phyloP scores from a whole-genome alignment of 257 asterid genomes.

The Vinca minor region DNA sequence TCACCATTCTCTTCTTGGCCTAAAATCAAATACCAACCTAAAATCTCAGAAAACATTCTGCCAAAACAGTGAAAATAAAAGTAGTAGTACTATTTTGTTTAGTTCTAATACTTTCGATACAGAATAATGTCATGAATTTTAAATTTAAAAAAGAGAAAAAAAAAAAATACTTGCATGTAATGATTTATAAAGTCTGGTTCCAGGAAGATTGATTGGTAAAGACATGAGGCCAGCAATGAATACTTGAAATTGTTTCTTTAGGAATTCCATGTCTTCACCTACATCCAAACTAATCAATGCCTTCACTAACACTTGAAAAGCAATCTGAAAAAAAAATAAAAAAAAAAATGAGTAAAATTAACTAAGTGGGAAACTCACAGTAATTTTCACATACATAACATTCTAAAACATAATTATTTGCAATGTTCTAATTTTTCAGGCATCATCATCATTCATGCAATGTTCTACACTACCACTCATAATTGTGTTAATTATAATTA shows the following conservation, averaged over 20 bases:
- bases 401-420: slow-evolving; percentile 39
- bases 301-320: slow-evolving; percentile 75
- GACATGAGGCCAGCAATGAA: slow-evolving; percentile 92
- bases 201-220: slow-evolving; percentile 71
- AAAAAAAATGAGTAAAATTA: neutral
- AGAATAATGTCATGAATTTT: too few relatives aligned
- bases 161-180: slow-evolving; percentile 46
- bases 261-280: slow-evolving; percentile 59
- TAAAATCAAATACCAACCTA: slow-evolving; percentile 10
- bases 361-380: slow-evolving; percentile 15
- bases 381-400: slow-evolving; percentile 1
- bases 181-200: slow-evolving; percentile 70
- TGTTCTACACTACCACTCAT: slow-evolving; percentile 21
- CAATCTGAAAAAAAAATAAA: slow-evolving; percentile 46
- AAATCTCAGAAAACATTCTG: neutral
- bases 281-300: slow-evolving; percentile 66
- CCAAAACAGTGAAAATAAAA: neutral
- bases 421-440: slow-evolving; percentile 21
- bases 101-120: neutral
- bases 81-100: neutral
- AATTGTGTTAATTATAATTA: slow-evolving; percentile 21
- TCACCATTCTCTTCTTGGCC: slow-evolving; percentile 77
- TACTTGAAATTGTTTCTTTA: slow-evolving; percentile 71
- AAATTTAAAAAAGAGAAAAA: too few relatives aligned
- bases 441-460: slow-evolving; percentile 34